Evolutionary conservation across 371 early-diverging fungal genomes (phyloP).

Genomic region (Saksenaea vasiformis): DNA sequence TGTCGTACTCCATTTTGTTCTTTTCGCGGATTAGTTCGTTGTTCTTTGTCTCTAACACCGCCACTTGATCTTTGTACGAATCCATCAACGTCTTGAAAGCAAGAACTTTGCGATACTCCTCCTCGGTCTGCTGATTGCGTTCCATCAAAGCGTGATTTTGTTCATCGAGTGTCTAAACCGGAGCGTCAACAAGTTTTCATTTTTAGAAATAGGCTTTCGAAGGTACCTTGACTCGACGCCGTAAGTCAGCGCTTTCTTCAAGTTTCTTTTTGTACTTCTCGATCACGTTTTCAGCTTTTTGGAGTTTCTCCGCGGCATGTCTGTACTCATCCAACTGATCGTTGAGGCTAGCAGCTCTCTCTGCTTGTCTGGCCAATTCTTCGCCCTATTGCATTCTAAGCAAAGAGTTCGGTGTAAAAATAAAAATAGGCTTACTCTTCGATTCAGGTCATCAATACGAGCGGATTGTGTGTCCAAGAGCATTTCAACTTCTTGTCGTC

Average conservation of each 20-base stretch:
- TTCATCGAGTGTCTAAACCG: conserved; percentile 64
- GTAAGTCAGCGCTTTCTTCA: conserved; percentile 82
- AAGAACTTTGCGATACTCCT: conserved; percentile 81
- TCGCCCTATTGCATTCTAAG: conserved; percentile 41
- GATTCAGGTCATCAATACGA: conserved; percentile 66
- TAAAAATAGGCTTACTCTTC: conserved; percentile 56
- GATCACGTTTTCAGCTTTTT: conserved; percentile 89
- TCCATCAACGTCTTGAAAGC: conserved; percentile 83
- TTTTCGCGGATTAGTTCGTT: conserved; percentile 69
- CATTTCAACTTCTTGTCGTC: conserved; percentile 73
- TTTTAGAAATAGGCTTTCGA: neutral
- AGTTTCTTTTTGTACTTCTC: conserved; percentile 95
- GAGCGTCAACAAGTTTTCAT: neutral
- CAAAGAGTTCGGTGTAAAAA: too few species aligned
- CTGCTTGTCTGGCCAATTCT: conserved; percentile 59
- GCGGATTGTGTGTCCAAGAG: conserved; percentile 58
- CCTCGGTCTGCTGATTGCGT: conserved; percentile 76
- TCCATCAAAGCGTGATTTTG: conserved; percentile 69
- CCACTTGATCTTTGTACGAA: conserved; percentile 83
- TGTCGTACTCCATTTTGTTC: conserved; percentile 71
- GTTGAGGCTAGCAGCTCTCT: conserved; percentile 70
- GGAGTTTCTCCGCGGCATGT: conserved; percentile 85
- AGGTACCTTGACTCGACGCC: conserved; percentile 72
- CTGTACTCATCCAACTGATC: conserved; percentile 91
- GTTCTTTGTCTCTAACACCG: conserved; percentile 72